These are phyloP conservation scores for Fusarium hostae DNA, from an alignment of 2,329 filamentous ascomycete genomes.

Conservation along the genomic window DNA sequence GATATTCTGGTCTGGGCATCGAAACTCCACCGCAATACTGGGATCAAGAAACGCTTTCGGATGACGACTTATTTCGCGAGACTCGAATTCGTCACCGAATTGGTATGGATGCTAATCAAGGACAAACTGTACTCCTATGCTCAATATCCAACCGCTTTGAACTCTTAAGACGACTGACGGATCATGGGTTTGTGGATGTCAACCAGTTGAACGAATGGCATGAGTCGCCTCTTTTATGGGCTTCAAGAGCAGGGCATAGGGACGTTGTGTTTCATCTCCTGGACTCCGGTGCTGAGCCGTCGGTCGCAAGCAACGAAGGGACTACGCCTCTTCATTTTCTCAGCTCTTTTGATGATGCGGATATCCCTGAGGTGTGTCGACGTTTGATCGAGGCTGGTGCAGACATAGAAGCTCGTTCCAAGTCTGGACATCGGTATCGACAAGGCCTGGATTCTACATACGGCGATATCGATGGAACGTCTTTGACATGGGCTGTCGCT, in stretches of 20 bases:
- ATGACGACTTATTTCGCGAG: neutral
- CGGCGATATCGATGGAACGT: neutral
- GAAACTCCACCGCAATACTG: neutral
- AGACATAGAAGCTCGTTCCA: neutral
- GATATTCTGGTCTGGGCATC: fast-evolving
- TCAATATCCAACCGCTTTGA: neutral
- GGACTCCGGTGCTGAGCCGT: neutral
- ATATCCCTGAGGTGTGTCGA: neutral
- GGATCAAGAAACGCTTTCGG: neutral
- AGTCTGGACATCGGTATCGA: neutral
- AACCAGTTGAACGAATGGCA: neutral
- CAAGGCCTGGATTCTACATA: neutral
- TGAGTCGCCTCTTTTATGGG: neutral
- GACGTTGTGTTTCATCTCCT: fast-evolving
- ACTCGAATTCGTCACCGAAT: neutral
- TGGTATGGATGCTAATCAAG: neutral
- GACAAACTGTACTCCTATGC: neutral
- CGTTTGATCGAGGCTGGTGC: neutral
- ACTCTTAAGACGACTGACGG: fast-evolving
- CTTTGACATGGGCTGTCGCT: neutral
- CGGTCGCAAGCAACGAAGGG: neutral
- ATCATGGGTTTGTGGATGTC: fast-evolving
- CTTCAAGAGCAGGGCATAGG: neutral
- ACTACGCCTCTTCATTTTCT: neutral
- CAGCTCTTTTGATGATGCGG: fast-evolving